phyloP scores from a whole-genome alignment of 441 rosid species.

The Gossypium aridum region DNA sequence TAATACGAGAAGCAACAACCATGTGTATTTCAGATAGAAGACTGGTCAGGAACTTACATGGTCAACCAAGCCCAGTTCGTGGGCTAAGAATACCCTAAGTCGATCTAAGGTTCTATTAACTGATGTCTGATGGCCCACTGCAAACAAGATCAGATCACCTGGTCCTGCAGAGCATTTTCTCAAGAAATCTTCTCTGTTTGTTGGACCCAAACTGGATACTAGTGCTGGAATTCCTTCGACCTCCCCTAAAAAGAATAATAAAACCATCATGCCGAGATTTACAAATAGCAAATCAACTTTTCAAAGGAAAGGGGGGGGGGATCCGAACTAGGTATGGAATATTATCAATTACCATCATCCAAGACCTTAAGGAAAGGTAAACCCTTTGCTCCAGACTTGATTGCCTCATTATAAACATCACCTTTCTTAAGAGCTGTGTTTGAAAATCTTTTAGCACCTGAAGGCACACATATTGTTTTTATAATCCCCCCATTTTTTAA shows the following conservation, averaged over 20 bases:
- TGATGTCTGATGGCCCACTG: constrained; percentile 63
- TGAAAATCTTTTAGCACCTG: constrained; percentile 67
- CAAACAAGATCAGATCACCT: constrained; percentile 89
- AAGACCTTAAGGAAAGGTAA: constrained; percentile 83
- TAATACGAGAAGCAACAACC: not conserved
- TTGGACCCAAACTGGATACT: constrained; percentile 57
- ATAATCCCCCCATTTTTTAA: constrained; percentile 68
- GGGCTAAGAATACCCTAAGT: constrained; percentile 61
- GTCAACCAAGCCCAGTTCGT: constrained; percentile 69
- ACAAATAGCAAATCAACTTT: not conserved
- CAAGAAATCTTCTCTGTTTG: constrained; percentile 38
- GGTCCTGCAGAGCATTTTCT: constrained; percentile 61
- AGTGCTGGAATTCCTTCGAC: constrained; percentile 81
- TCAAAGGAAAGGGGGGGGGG: not conserved
- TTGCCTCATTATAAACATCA: constrained; percentile 66
- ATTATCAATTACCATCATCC: constrained; percentile 59
- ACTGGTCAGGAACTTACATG: constrained; percentile 41
- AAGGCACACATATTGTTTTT: constrained; percentile 75
- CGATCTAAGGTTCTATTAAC: constrained; percentile 78
- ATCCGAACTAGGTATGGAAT: not conserved
- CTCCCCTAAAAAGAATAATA: constrained; percentile 36
- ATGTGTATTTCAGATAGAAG: constrained; percentile 4
- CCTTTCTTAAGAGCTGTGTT: constrained; percentile 92
- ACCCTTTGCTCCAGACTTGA: constrained; percentile 91
- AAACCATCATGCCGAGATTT: not conserved